Evolutionary conservation across 352 stramenopile genomes (phyloP).

Genomic region (Globisporangium polare): DNA sequence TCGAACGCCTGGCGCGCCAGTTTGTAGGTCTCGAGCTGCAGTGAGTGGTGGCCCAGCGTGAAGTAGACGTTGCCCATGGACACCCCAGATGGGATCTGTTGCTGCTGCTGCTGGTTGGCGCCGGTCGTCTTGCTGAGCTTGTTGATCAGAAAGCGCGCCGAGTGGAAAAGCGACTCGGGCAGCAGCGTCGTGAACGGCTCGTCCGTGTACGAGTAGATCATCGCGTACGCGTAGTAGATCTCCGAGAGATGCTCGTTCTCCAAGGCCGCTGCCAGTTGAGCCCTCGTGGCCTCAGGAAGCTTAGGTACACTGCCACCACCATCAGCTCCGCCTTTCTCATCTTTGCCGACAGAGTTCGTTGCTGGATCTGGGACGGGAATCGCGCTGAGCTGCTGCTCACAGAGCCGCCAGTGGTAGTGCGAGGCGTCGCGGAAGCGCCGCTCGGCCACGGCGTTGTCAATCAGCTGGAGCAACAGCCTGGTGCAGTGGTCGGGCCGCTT

Average conservation of each 20-base stretch:
- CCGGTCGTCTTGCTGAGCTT: conserved; percentile 41
- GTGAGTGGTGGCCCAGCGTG: conserved; percentile 90
- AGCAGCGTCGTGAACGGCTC: conserved; percentile 93
- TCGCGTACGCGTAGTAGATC: conserved; percentile 92
- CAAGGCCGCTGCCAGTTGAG: conserved; percentile 31
- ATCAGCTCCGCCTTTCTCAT: background rate
- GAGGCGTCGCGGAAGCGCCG: conserved; percentile 86
- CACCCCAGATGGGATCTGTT: conserved; percentile 73
- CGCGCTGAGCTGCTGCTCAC: conserved; percentile 70
- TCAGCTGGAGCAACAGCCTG: conserved; percentile 84
- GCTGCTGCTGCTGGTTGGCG: background rate
- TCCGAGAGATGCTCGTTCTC: conserved; percentile 82
- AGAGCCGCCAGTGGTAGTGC: conserved; percentile 93
- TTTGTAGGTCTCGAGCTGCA: conserved; percentile 91
- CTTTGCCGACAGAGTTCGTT: conserved; percentile 16
- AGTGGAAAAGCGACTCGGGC: conserved; percentile 91
- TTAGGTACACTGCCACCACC: background rate
- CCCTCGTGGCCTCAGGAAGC: conserved; percentile 22
- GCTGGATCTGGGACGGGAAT: conserved; percentile 17
- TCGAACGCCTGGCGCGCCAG: conserved; percentile 92
- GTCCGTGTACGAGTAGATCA: conserved; percentile 92
- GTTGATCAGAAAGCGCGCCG: conserved; percentile 92
- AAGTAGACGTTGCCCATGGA: conserved; percentile 92
- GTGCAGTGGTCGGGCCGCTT: conserved; percentile 80
- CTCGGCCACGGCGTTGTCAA: conserved; percentile 86